Evolutionary conservation across 2,329 filamentous ascomycete species (phyloP).

Genomic region (Cercospora zeina): DNA sequence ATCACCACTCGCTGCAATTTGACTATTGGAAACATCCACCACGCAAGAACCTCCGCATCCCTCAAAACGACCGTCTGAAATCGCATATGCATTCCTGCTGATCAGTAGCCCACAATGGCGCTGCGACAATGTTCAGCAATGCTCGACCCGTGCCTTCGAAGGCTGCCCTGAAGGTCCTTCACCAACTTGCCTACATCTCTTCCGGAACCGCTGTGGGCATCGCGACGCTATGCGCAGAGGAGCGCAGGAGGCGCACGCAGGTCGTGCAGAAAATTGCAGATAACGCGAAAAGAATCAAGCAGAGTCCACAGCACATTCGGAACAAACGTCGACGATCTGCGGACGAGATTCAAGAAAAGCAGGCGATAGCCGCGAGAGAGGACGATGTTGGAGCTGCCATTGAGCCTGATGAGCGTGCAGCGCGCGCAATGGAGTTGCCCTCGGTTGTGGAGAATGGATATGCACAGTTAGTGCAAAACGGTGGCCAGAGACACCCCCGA

Average conservation of each 20-base stretch:
- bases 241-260: slow-evolving; percentile 39
- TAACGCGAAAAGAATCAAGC: slow-evolving; percentile 38
- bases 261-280: slow-evolving; percentile 41
- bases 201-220: slow-evolving; percentile 42
- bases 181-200: slow-evolving; percentile 44
- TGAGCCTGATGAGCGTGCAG: not conserved
- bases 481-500: not conserved
- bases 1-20: slow-evolving; percentile 7
- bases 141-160: slow-evolving; percentile 41
- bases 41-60: not conserved
- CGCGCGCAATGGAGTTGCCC: slow-evolving; percentile 30
- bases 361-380: not conserved
- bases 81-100: slow-evolving; percentile 24
- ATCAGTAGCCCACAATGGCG: slow-evolving; percentile 32
- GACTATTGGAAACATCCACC: not conserved
- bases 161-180: slow-evolving; percentile 40
- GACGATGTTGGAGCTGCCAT: slow-evolving; percentile 1
- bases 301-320: slow-evolving; percentile 36
- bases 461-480: slow-evolving; percentile 21
- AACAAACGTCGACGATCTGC: slow-evolving; percentile 23
- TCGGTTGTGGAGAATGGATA: slow-evolving; percentile 36
- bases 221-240: slow-evolving; percentile 41
- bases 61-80: not conserved
- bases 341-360: slow-evolving; percentile 10
- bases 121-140: slow-evolving; percentile 36